Conservation (phyloP, 2,329 filamentous ascomycete genomes). For the Phoma sp. region DNA sequence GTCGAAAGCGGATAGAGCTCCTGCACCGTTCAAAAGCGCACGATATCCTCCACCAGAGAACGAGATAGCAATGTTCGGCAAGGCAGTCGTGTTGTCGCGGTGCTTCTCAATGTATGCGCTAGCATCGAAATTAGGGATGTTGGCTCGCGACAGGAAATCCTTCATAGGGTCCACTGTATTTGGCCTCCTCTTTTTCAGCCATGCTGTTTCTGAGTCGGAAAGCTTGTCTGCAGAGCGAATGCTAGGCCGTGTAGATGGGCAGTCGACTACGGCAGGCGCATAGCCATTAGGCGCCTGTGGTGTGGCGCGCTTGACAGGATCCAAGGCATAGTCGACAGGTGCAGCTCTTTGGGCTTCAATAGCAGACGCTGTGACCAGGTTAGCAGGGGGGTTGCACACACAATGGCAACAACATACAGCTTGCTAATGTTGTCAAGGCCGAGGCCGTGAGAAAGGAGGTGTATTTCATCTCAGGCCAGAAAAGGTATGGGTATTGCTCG, state of each 20-base stretch:
- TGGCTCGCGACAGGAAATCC: conserved; percentile 73
- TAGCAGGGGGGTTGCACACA: conserved; percentile 12
- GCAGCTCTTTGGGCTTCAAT: conserved; percentile 22
- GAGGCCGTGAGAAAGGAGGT: conserved; percentile 37
- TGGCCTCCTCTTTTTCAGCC: conserved; percentile 75
- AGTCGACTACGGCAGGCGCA: conserved; percentile 71
- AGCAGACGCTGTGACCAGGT: conserved; percentile 38
- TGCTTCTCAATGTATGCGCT: conserved; percentile 71
- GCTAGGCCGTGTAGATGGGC: conserved; percentile 72
- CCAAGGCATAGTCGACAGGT: conserved; percentile 24
- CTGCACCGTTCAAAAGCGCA: conserved; percentile 84
- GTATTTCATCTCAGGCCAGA: conserved; percentile 38
- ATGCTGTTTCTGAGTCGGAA: conserved; percentile 74
- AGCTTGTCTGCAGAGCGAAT: conserved; percentile 70
- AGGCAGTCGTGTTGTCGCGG: conserved; percentile 61
- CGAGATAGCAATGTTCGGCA: conserved; percentile 78
- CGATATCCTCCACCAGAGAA: conserved; percentile 86
- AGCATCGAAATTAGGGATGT: conserved; percentile 82
- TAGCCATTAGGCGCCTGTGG: conserved; percentile 73
- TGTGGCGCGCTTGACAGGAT: conserved; percentile 52
- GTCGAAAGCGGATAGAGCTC: conserved; percentile 81
- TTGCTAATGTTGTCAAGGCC: conserved; percentile 38
- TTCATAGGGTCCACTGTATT: conserved; percentile 79
- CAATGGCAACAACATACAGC: conserved; percentile 30
- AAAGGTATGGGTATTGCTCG: neutral